Evolutionary conservation across 345 rosid species (phyloP).

Genomic region (Lagerstroemia speciosa): DNA sequence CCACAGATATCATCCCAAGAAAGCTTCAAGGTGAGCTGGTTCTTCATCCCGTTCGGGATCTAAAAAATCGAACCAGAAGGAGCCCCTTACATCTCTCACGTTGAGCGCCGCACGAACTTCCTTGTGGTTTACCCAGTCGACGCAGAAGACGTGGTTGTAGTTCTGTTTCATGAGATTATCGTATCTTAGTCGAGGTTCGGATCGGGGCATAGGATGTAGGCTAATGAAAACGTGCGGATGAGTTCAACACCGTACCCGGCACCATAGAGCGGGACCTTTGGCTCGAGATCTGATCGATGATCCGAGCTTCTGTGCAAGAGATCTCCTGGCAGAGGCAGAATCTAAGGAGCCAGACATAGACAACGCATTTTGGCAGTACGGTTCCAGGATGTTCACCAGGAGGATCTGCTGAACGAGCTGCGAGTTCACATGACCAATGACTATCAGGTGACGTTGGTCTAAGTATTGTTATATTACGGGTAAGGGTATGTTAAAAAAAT

Average conservation of each 20-base stretch:
- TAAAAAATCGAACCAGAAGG: too few relatives aligned
- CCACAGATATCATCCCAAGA: not conserved
- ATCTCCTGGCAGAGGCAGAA: conserved; percentile 9
- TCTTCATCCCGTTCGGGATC: not conserved
- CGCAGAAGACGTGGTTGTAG: conserved; percentile 22
- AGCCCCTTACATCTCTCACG: conserved; percentile 25
- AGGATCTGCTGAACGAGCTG: not conserved
- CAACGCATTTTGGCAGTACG: conserved; percentile 21
- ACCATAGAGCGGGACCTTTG: conserved; percentile 17
- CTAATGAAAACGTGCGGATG: not conserved
- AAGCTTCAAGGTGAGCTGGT: not conserved
- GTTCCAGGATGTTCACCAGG: conserved; percentile 23
- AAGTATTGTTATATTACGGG: too few relatives aligned
- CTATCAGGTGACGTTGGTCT: too few relatives aligned
- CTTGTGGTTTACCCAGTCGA: conserved; percentile 20
- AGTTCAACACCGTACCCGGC: conserved; percentile 16
- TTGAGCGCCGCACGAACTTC: conserved; percentile 24
- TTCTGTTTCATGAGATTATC: conserved; percentile 12
- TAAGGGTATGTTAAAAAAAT: too few relatives aligned
- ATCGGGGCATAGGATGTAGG: not conserved
- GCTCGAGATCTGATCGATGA: conserved; percentile 8
- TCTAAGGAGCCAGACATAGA: conserved; percentile 10
- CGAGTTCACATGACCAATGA: not conserved
- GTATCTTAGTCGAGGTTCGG: not conserved
- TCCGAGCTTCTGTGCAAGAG: conserved; percentile 6